Conservation (phyloP, 2,329 filamentous ascomycete species). For the Fusarium citri region DNA sequence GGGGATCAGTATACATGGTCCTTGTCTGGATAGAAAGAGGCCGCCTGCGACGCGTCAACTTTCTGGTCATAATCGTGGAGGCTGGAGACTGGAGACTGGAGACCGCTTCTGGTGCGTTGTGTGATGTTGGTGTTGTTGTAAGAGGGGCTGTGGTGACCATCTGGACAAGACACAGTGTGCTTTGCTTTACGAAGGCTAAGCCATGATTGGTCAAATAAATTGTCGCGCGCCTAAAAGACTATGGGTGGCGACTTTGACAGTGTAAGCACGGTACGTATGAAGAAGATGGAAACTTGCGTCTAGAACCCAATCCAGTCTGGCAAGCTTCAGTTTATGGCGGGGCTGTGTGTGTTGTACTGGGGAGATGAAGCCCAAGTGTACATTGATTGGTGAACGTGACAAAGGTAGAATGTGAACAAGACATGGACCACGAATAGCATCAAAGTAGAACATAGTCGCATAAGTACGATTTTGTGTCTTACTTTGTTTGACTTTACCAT, state of each 20-base stretch:
- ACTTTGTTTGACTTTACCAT: not conserved
- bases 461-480: not conserved
- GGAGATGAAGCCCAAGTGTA: constrained; percentile 8
- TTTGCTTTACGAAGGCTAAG: not conserved
- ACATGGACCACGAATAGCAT: not conserved
- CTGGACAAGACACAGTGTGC: constrained; percentile 23
- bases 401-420: not conserved
- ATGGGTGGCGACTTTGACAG: constrained; percentile 18
- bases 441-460: not conserved
- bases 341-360: constrained; percentile 19
- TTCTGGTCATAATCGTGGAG: constrained; percentile 16
- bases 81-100: constrained; percentile 12
- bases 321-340: constrained; percentile 2
- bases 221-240: not conserved
- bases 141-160: constrained; percentile 28
- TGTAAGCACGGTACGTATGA: constrained; percentile 19
- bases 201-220: constrained; percentile 16
- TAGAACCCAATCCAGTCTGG: constrained; percentile 10
- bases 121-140: constrained; percentile 23
- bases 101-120: constrained; percentile 21
- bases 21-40: constrained; percentile 16
- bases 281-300: not conserved
- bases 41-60: constrained; percentile 22
- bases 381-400: not conserved
- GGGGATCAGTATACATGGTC: not conserved